A percentile compares a stretch with the other conserved stretches of the same genome.
phyloP scores from a whole-genome alignment of 78 protist genomes.

The Thecamonas trahens region DNA sequence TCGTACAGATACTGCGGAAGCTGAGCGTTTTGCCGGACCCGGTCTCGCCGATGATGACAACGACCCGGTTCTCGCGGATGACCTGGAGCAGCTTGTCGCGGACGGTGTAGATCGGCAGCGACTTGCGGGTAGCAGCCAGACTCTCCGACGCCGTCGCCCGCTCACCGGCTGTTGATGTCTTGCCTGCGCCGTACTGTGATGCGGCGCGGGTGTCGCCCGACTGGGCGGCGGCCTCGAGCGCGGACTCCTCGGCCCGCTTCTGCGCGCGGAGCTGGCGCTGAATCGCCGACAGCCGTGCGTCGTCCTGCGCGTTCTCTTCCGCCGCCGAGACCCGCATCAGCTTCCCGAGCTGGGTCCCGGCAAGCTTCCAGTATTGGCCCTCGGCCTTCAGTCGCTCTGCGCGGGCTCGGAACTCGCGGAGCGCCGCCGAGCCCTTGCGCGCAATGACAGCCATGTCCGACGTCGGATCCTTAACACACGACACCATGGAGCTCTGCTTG shows the following conservation, averaged over 20 bases:
- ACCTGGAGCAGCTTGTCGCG: constrained; percentile 69
- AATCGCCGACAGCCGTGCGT: too few relatives aligned
- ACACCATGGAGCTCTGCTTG: constrained; percentile 55
- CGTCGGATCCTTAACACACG: constrained; percentile 83
- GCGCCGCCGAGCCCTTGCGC: constrained; percentile 54
- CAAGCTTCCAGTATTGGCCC: constrained; percentile 41
- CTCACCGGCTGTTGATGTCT: background rate
- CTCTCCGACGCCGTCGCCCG: background rate
- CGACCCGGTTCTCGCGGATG: constrained; percentile 72
- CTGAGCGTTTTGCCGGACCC: constrained; percentile 98
- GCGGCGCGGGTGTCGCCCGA: background rate
- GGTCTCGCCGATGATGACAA: constrained; percentile 94
- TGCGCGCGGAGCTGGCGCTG: constrained; percentile 8
- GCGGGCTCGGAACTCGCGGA: constrained; percentile 9
- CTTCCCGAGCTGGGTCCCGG: constrained; percentile 57
- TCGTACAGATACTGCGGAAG: constrained; percentile 88
- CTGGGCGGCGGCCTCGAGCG: background rate
- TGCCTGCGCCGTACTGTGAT: background rate
- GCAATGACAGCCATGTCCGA: constrained; percentile 82
- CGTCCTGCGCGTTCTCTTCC: constrained; percentile 25
- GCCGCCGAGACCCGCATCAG: constrained; percentile 53
- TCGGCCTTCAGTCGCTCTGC: constrained; percentile 12
- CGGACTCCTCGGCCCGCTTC: too few relatives aligned
- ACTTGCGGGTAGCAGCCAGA: constrained; percentile 39
- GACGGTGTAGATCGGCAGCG: constrained; percentile 81